Percentiles rank a stretch among this genome's conserved stretches.
Conservation (phyloP, 345 rosid genomes). For the Orychophragmus violaceus region DNA sequence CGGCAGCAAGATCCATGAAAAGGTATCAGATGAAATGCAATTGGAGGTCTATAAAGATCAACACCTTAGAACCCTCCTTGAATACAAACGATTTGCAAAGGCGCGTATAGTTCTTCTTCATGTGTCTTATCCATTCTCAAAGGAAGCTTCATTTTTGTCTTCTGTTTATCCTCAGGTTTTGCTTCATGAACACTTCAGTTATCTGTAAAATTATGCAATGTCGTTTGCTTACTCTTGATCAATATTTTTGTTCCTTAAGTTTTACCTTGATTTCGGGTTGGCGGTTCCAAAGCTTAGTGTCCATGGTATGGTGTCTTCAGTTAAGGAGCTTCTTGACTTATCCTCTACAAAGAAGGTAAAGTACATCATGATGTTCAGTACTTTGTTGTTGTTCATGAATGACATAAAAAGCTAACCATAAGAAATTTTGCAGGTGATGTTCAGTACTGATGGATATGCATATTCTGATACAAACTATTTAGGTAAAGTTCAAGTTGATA, state of each 20-base stretch:
- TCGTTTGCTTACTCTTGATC: neutral
- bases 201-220: neutral
- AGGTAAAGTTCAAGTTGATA: slow-evolving; percentile 46
- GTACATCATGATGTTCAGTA: too few relatives aligned
- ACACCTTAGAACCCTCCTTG: slow-evolving; percentile 72
- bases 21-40: too few relatives aligned
- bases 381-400: neutral
- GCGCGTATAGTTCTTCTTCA: slow-evolving; percentile 79
- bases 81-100: slow-evolving; percentile 67
- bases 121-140: slow-evolving; percentile 93
- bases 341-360: slow-evolving; percentile 83
- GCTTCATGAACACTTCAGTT: neutral
- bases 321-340: slow-evolving; percentile 84
- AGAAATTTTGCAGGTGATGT: slow-evolving; percentile 78
- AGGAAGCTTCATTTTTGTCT: slow-evolving; percentile 85
- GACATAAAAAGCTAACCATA: neutral
- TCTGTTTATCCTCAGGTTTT: slow-evolving; percentile 78
- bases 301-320: slow-evolving; percentile 81
- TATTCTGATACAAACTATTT: slow-evolving; percentile 80
- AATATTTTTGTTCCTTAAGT: slow-evolving; percentile 37
- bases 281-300: slow-evolving; percentile 87
- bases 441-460: slow-evolving; percentile 94
- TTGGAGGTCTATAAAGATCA: too few relatives aligned
- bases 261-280: slow-evolving; percentile 92
- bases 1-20: too few relatives aligned